A percentile compares a stretch with the other conserved stretches of the same genome.
phyloP scores from a whole-genome alignment of 768 basidiomycete genomes.

The Kwoniella sp. region DNA sequence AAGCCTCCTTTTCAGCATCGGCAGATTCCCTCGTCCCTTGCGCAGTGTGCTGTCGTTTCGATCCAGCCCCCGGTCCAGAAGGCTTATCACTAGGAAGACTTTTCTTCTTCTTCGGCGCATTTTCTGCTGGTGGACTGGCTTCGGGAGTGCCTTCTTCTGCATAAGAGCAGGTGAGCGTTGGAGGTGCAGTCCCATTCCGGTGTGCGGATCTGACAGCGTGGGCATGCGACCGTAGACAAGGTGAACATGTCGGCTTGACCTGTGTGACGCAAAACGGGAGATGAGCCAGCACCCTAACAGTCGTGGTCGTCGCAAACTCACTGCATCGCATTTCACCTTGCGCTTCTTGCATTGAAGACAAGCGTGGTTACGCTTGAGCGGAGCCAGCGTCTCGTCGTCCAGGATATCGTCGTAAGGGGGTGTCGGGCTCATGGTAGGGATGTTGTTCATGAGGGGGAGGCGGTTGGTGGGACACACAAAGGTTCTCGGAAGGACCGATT shows the following conservation, averaged over 20 bases:
- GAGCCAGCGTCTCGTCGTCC: slow-evolving; percentile 29
- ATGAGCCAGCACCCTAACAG: no score
- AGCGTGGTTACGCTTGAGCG: slow-evolving; percentile 51
- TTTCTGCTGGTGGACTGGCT: slow-evolving; percentile 5
- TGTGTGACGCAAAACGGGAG: no score
- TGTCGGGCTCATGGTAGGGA: slow-evolving; percentile 15
- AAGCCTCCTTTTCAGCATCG: slow-evolving; percentile 39
- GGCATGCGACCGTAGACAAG: slow-evolving; percentile 46
- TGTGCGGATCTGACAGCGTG: slow-evolving; percentile 47
- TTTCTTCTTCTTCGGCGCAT: slow-evolving; percentile 12
- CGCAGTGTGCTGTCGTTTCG: slow-evolving; percentile 12
- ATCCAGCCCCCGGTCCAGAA: background rate
- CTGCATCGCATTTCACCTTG: slow-evolving; percentile 55
- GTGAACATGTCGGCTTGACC: slow-evolving; percentile 37
- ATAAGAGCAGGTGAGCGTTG: slow-evolving; percentile 41
- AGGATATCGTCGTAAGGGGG: slow-evolving; percentile 25
- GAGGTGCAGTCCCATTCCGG: slow-evolving; percentile 32
- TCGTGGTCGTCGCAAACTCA: slow-evolving; percentile 26
- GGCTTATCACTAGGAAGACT: slow-evolving; percentile 8
- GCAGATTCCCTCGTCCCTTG: slow-evolving; percentile 25
- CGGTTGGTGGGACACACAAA: no score
- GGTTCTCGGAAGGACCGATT: no score
- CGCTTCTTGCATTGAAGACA: slow-evolving; percentile 54
- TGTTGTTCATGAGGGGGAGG: background rate
- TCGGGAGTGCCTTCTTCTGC: slow-evolving; percentile 33